Percentiles rank a stretch among this genome's conserved stretches.
phyloP scores from a whole-genome alignment of 164 flowering plant genomes.

The Buxus sempervirens region DNA sequence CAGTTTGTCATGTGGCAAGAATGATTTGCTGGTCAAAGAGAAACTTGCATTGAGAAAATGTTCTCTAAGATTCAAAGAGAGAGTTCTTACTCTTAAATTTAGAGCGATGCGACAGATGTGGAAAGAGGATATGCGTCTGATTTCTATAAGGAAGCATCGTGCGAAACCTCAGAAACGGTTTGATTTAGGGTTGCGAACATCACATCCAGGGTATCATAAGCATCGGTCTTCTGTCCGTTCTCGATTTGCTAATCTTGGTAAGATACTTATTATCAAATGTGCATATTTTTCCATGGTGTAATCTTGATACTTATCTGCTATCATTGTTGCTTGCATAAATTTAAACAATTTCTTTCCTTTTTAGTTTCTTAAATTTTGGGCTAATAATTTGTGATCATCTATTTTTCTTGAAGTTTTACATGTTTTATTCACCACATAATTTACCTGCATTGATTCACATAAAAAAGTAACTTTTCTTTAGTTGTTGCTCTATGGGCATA shows the following conservation, averaged over 20 bases:
- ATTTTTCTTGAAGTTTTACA: too few relatives aligned
- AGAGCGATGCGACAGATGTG: constrained; percentile 64
- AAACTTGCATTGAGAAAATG: constrained; percentile 43
- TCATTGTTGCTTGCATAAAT: neutral
- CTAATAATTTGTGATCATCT: too few relatives aligned
- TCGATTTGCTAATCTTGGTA: constrained; percentile 52
- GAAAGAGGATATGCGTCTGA: constrained; percentile 72
- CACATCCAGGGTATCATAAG: constrained; percentile 47
- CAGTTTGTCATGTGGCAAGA: constrained; percentile 13
- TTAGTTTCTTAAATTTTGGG: too few relatives aligned
- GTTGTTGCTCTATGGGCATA: too few relatives aligned
- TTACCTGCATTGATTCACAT: too few relatives aligned
- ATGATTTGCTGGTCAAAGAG: constrained; percentile 31
- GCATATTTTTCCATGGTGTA: neutral
- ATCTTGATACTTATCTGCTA: neutral
- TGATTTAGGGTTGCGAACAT: constrained; percentile 41
- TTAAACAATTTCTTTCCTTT: too few relatives aligned
- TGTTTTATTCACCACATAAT: too few relatives aligned
- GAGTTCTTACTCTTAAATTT: constrained; percentile 62
- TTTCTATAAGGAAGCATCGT: constrained; percentile 53
- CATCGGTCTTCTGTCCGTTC: constrained; percentile 63
- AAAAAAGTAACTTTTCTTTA: too few relatives aligned
- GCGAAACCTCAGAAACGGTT: constrained; percentile 64
- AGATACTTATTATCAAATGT: neutral
- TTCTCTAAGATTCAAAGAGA: constrained; percentile 63